Conservation (phyloP, 768 basidiomycete genomes). For the Myochromella boudieri region DNA sequence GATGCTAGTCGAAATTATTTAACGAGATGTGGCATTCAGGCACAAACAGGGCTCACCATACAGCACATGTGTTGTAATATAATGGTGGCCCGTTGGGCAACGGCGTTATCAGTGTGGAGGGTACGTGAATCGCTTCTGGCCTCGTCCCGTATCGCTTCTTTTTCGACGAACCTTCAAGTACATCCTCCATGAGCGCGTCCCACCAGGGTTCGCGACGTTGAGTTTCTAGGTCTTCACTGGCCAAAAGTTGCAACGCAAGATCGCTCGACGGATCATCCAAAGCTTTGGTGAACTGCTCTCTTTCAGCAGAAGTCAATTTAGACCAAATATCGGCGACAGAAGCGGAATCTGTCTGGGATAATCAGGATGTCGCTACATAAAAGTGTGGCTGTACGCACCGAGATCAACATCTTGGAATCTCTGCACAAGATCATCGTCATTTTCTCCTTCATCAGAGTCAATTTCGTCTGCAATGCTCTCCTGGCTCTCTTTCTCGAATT, state of each 20-base stretch:
- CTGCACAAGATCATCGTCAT: slow-evolving; percentile 41
- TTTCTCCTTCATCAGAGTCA: slow-evolving; percentile 35
- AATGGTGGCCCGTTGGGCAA: slow-evolving; percentile 40
- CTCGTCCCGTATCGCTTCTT: slow-evolving; percentile 29
- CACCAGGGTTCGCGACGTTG: slow-evolving; percentile 73
- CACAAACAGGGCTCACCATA: slow-evolving; percentile 50
- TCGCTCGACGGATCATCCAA: slow-evolving; percentile 64
- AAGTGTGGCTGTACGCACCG: slow-evolving; percentile 37
- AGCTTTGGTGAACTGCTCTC: slow-evolving; percentile 55
- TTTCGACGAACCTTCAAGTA: slow-evolving; percentile 8
- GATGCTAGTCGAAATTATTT: slow-evolving; percentile 40
- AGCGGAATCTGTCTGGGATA: slow-evolving; percentile 42
- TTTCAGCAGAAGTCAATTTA: slow-evolving; percentile 59
- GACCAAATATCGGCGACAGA: slow-evolving; percentile 61
- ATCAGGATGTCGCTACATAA: background rate
- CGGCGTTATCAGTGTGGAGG: slow-evolving; percentile 41
- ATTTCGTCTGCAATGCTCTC: slow-evolving; percentile 36
- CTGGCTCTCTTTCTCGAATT: slow-evolving; percentile 63
- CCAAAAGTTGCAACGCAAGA: slow-evolving; percentile 57
- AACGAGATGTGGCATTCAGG: background rate
- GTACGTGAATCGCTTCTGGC: slow-evolving; percentile 48
- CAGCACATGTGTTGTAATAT: slow-evolving; percentile 66
- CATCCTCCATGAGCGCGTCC: slow-evolving; percentile 36
- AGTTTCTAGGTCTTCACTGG: slow-evolving; percentile 52
- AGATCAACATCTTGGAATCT: slow-evolving; percentile 62